Conservation (phyloP, 371 early-diverging fungal species). For the Saksenaea vasiformis region DNA sequence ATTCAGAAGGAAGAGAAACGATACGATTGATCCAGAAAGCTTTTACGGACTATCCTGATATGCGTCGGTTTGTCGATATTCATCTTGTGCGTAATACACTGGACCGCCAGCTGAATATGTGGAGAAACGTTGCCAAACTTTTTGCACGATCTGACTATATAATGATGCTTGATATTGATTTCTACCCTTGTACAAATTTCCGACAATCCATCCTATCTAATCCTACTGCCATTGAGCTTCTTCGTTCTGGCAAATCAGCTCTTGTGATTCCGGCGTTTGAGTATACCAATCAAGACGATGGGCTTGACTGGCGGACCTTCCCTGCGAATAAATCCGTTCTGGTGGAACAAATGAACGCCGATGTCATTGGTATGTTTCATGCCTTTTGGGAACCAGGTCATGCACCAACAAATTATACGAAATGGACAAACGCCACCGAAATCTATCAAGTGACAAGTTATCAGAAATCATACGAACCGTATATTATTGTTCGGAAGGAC, state of each 20-base stretch:
- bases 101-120: slow-evolving; percentile 62
- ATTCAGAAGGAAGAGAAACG: slow-evolving; percentile 45
- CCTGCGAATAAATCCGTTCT: slow-evolving; percentile 48
- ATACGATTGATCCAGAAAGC: slow-evolving; percentile 46
- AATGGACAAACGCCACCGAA: slow-evolving; percentile 43
- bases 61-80: slow-evolving; percentile 58
- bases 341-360: slow-evolving; percentile 30
- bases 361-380: slow-evolving; percentile 57
- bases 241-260: slow-evolving; percentile 42
- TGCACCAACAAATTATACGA: slow-evolving; percentile 57
- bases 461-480: slow-evolving; percentile 63
- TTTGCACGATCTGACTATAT: slow-evolving; percentile 63
- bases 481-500: slow-evolving; percentile 56
- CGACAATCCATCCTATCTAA: slow-evolving; percentile 42
- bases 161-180: slow-evolving; percentile 67
- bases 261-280: slow-evolving; percentile 66
- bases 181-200: slow-evolving; percentile 58
- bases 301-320: slow-evolving; percentile 49
- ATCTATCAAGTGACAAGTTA: slow-evolving; percentile 57
- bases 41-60: slow-evolving; percentile 40
- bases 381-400: slow-evolving; percentile 58
- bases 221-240: slow-evolving; percentile 31
- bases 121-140: slow-evolving; percentile 64
- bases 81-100: slow-evolving; percentile 61
- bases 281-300: slow-evolving; percentile 52